A percentile compares a stretch with the other conserved stretches of the same genome.
phyloP scores from a whole-genome alignment of 345 rosid genomes.

The Salix viminalis region DNA sequence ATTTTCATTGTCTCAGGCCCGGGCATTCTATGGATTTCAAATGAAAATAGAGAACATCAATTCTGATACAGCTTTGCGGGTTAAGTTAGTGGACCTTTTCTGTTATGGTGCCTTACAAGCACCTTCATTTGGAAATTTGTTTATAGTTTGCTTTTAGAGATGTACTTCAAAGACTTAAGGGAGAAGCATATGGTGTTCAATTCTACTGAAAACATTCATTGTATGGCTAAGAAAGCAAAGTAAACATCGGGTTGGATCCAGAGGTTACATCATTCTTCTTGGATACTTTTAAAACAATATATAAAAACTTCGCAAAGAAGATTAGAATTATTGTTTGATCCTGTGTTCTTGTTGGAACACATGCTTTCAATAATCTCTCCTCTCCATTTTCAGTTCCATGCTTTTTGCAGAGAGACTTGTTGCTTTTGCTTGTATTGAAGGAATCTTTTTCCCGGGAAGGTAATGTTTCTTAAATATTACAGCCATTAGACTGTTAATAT shows the following conservation, averaged over 20 bases:
- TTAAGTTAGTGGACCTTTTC: not conserved
- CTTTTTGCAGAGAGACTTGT: conserved; percentile 76
- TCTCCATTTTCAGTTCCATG: conserved; percentile 48
- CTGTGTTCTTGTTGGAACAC: not conserved
- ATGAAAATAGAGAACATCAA: conserved; percentile 95
- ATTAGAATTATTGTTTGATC: not conserved
- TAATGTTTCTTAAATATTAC: conserved; percentile 20
- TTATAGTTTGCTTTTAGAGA: conserved; percentile 83
- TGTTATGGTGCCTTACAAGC: not conserved
- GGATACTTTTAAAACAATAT: too few species aligned
- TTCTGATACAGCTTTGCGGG: conserved; percentile 53
- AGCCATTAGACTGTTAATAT: not conserved
- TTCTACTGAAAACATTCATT: conserved; percentile 55
- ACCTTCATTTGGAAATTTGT: conserved; percentile 11
- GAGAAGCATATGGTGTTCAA: conserved; percentile 83
- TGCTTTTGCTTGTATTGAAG: conserved; percentile 89
- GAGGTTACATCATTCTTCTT: too few species aligned
- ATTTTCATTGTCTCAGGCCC: conserved; percentile 50
- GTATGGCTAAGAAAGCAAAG: conserved; percentile 70
- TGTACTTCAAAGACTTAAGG: conserved; percentile 69
- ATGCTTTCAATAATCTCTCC: conserved; percentile 3
- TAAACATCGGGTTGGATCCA: too few species aligned
- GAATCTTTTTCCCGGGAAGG: conserved; percentile 96
- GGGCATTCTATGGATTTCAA: conserved; percentile 93
- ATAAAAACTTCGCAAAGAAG: not conserved